A percentile compares a stretch with the other conserved stretches of the same genome.
Evolutionary conservation across 345 rosid species (phyloP).

Genomic region (Rhodomyrtus tomentosa): DNA sequence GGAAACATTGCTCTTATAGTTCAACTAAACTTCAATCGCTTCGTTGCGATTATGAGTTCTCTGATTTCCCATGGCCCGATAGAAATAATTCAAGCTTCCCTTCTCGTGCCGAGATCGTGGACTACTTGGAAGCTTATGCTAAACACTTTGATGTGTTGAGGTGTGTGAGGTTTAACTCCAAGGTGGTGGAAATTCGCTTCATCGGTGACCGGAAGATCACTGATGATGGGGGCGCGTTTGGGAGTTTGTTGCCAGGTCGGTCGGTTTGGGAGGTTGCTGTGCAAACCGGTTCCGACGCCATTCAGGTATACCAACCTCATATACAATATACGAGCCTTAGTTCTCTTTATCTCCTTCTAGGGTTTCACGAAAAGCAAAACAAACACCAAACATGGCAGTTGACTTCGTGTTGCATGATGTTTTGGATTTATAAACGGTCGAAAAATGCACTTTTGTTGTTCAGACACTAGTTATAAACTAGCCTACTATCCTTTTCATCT

Average conservation of each 20-base stretch:
- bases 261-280: slow-evolving; percentile 85
- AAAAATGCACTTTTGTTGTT: no score
- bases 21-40: slow-evolving; percentile 79
- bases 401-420: not conserved
- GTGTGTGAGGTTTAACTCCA: slow-evolving; percentile 49
- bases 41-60: slow-evolving; percentile 63
- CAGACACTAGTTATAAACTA: no score
- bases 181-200: slow-evolving; percentile 57
- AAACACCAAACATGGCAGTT: not conserved
- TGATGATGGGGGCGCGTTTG: slow-evolving; percentile 14
- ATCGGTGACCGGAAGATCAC: slow-evolving; percentile 20
- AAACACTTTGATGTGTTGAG: slow-evolving; percentile 55
- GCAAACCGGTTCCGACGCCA: slow-evolving; percentile 31
- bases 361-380: not conserved
- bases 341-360: not conserved
- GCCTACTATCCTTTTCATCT: no score
- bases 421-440: not conserved
- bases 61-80: slow-evolving; percentile 81
- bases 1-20: slow-evolving; percentile 64
- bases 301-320: slow-evolving; percentile 33
- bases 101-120: slow-evolving; percentile 46
- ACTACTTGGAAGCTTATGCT: slow-evolving; percentile 70
- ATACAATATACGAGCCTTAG: not conserved
- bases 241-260: slow-evolving; percentile 37
- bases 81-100: slow-evolving; percentile 66